Base-by-base conservation (phyloP, 176 grass and related monocot genomes). In the Aechmea fasciata region DNA sequence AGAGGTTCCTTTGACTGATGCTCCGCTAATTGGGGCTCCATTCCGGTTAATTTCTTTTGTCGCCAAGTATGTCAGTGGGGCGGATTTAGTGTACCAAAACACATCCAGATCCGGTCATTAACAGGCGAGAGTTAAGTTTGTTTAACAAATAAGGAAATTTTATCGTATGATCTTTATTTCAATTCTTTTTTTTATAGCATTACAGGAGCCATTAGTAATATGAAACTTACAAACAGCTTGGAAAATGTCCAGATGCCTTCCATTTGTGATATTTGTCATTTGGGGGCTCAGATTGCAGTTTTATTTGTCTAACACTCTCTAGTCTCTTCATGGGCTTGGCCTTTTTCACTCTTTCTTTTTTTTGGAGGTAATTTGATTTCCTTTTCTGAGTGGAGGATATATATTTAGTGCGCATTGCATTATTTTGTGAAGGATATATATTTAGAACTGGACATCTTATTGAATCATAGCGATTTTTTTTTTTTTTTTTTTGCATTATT, bases 31-130 rank as follows among this genome's bases (percentile, higher is more conserved):
- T 19, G 93, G 93, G 11, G 93, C 93, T 4, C 89, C 94, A 0
- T 92, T 97, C 76, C 80, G 94, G 50, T 78, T 92, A 70, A 88
- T 97, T 69, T 97, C 94, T 64, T 97, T 97, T 70, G 73, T 97
- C 64, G 86, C 94, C 64, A 93, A 82, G 70, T 99, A 77, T 77
- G 94, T 93, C 63, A 87, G 87, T 9, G 94, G 94, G 25, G 80
- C 89, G 72, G 89, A 99, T 81, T 85, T 99, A 84, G 87, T 87
- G 65, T 71, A 79, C 61, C 61, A 87, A 55, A 90, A 72, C 74
- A 84, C 41, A 14, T 64, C 13, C 0, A 33, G 28, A 52, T 67
- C 76, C 53, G 52, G n/a, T 47, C 66, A 26, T 18, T 65, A 22
- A 33, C 54, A 5, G 48, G 47, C 63, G 54, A 50, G 64, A 81